Percentiles rank a stretch among this genome's conserved stretches.
Evolutionary conservation across 2,329 filamentous ascomycete genomes (phyloP).

Genomic region (Sporothrix pseudoabietina): DNA sequence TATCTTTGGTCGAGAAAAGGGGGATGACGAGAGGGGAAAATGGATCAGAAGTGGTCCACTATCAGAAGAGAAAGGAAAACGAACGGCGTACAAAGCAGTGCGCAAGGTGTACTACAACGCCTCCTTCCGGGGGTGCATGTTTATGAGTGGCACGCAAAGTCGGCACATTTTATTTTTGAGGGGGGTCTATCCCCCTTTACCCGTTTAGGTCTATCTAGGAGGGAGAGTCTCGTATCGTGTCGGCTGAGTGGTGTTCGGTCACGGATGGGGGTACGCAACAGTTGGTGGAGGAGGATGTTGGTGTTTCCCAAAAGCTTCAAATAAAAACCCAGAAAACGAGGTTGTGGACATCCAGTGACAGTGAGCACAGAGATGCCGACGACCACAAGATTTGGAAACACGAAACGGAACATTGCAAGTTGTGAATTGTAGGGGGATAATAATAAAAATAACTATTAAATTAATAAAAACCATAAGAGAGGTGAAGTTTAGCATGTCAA

Average conservation of each 20-base stretch:
- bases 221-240: constrained; percentile 5
- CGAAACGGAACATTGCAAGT: constrained; percentile 1
- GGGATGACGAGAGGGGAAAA: not conserved
- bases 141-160: constrained; percentile 3
- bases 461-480: not conserved
- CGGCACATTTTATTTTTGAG: not conserved
- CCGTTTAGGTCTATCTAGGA: not conserved
- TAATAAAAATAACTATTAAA: not conserved
- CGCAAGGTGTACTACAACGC: constrained; percentile 7
- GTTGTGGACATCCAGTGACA: not conserved
- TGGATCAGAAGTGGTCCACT: not conserved
- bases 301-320: constrained; percentile 23
- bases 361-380: constrained; percentile 1
- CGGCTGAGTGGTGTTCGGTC: constrained; percentile 4
- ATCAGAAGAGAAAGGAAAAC: not conserved
- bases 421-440: not conserved
- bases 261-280: constrained; percentile 11
- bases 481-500: not conserved
- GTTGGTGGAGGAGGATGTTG: constrained; percentile 20
- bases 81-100: not conserved
- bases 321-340: not conserved
- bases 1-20: not conserved
- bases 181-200: not conserved
- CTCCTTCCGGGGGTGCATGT: not conserved
- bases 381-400: not conserved